Conservation (phyloP, 345 rosid genomes). For the Hypericum androsaemum region DNA sequence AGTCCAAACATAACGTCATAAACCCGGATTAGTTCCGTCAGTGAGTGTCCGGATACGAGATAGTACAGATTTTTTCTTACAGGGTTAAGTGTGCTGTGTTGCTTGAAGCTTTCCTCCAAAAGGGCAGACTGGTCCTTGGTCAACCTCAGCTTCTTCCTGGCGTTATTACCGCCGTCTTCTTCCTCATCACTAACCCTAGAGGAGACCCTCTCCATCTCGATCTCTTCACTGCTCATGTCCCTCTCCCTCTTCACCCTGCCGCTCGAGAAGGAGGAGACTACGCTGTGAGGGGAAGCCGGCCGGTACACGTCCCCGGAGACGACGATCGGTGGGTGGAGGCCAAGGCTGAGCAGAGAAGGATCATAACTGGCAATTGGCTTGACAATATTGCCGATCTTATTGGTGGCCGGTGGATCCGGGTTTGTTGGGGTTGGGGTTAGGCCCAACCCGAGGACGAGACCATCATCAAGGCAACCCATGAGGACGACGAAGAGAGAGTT, state of each 20-base stretch:
- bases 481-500: neutral
- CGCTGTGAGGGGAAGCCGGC: neutral
- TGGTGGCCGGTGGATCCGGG: neutral
- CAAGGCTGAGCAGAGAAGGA: constrained; percentile 3
- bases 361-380: neutral
- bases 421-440: neutral
- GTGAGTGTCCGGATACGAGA: too few species aligned
- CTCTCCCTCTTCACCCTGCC: constrained; percentile 5
- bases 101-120: constrained; percentile 5
- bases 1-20: too few species aligned
- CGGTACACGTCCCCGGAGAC: neutral
- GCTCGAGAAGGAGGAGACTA: neutral
- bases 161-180: neutral
- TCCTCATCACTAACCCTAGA: constrained; percentile 2
- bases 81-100: constrained; percentile 5
- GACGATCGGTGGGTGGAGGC: neutral
- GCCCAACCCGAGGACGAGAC: neutral
- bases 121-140: constrained; percentile 8
- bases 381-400: neutral
- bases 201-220: constrained; percentile 2
- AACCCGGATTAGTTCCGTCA: too few species aligned
- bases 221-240: neutral
- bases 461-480: neutral
- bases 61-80: neutral
- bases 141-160: constrained; percentile 3